Evolutionary conservation across 495 filamentous ascomycete species (phyloP).

Genomic region (Penicillium coprophilum): DNA sequence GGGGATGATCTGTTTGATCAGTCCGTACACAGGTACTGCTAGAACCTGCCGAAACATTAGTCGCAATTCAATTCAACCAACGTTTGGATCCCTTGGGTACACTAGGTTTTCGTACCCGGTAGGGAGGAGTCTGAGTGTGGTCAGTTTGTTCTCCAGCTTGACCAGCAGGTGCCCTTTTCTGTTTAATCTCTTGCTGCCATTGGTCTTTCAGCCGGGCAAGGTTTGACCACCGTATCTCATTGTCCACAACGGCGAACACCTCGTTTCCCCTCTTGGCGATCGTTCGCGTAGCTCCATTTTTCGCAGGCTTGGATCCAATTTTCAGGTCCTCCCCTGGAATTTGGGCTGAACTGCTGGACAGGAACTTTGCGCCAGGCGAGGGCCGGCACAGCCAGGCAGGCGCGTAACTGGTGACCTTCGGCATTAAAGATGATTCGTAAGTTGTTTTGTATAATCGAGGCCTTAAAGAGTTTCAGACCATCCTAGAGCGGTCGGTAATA

Average conservation of each 20-base stretch:
- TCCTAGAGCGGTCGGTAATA: conserved; percentile 5
- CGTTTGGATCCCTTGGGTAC: not conserved
- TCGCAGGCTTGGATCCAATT: conserved; percentile 37
- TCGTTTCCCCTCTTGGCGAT: conserved; percentile 76
- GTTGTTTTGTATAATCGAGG: not conserved
- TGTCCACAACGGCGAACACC: conserved; percentile 79
- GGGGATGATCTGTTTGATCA: conserved; percentile 77
- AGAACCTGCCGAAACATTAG: conserved; percentile 53
- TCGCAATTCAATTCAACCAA: conserved; percentile 4
- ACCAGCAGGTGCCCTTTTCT: conserved; percentile 29
- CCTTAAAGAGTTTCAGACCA: conserved; percentile 5
- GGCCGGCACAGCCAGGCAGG: conserved; percentile 79
- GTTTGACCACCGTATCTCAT: conserved; percentile 84
- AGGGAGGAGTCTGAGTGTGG: conserved; percentile 18
- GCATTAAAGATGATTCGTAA: conserved; percentile 52
- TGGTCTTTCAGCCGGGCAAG: conserved; percentile 70
- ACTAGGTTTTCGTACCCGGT: conserved; percentile 33
- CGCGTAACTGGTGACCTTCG: conserved; percentile 75
- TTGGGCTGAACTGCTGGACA: conserved; percentile 47
- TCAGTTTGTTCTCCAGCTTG: conserved; percentile 13
- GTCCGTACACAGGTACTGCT: conserved; percentile 66
- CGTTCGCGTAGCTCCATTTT: conserved; percentile 60
- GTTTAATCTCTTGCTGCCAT: conserved; percentile 53
- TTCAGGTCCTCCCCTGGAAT: conserved; percentile 30
- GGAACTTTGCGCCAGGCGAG: conserved; percentile 70